Evolutionary conservation across 176 grass and related monocot genomes (phyloP), one percentile per base, ranked within the genome.

Genomic region (Miscanthus lutarioriparius): DNA sequence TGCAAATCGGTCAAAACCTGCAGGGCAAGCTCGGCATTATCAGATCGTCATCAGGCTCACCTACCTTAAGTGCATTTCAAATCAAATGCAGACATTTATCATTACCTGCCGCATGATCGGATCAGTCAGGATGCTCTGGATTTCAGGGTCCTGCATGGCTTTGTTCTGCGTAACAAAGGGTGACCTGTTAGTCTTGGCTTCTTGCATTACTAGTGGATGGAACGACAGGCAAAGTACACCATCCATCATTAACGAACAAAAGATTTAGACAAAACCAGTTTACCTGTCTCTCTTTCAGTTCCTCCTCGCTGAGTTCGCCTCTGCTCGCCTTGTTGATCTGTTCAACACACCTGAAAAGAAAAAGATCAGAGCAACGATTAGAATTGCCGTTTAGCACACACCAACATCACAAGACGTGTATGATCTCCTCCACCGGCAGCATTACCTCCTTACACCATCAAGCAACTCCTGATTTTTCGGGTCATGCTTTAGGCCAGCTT

Each of bases 121-220:
- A 67, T 97, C 92, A 13, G 82, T 91, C 43, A 97, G 77, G 70
- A 95, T 97, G 72, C 81, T 84, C 83, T 97, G 95, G 72, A 97
- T 91, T 71, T 97, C 95, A 64, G 95, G 95, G n/a, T 97, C 89
- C 68, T 93, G 95, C 95, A 97, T 97, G 54, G 75, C 92, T 81
- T 94, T 95, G 10, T 64, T 85, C 94, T 97, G 86, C 75, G 56
- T 63, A 82, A 43, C 45, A 66, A 84, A 72, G 27, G 48, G 22
- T 76, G 6, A 23, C 13, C 20, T 8, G 32, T 68, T 25, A 51
- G 68, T 6, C 25, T 64, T 27, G 61, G 25, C 25, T 67, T 30
- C 39, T 37, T n/a, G 10, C 48, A 47, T 14, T 17, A 68, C 22
- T 33, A 53, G 16, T 10, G 0, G 20, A 47, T 68, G 9, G 13